Conservation (phyloP, 768 basidiomycete genomes). For the Lentinula guzmanii region DNA sequence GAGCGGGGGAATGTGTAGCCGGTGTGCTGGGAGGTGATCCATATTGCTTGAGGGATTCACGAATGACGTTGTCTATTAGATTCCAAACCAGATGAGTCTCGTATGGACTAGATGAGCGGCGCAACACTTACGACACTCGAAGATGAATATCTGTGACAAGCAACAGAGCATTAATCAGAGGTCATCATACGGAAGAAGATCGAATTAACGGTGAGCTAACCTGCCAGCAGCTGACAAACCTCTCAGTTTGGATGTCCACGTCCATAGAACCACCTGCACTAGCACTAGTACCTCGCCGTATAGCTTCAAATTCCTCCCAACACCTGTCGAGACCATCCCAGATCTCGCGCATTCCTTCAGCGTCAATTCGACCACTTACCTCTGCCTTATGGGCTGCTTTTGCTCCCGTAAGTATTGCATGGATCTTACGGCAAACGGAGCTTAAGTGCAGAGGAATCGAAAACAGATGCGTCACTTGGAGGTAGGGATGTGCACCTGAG, state of each 20-base stretch:
- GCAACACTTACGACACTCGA: constrained; percentile 70
- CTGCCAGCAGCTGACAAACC: constrained; percentile 85
- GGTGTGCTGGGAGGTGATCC: constrained; percentile 23
- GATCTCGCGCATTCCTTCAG: constrained; percentile 62
- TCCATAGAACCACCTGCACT: constrained; percentile 30
- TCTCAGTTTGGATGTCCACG: constrained; percentile 31
- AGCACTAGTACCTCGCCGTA: constrained; percentile 28
- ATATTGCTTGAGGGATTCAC: constrained; percentile 72
- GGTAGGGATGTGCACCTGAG: constrained; percentile 31
- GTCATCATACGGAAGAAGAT: not conserved
- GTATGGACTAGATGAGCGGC: not conserved
- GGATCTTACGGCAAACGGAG: constrained; percentile 71
- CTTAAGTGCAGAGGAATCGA: constrained; percentile 72
- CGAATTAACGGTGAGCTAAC: constrained; percentile 32
- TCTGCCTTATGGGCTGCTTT: constrained; percentile 58
- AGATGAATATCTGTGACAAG: constrained; percentile 68
- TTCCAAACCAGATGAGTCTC: not conserved
- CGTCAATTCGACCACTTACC: constrained; percentile 44
- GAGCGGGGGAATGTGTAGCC: constrained; percentile 36
- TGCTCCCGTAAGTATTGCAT: constrained; percentile 72
- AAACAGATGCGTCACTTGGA: constrained; percentile 54
- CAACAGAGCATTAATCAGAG: constrained; percentile 12
- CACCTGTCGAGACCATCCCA: constrained; percentile 80
- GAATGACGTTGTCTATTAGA: constrained; percentile 71
- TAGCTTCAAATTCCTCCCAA: constrained; percentile 77